A percentile compares a stretch with the other conserved stretches of the same genome.
phyloP scores from a whole-genome alignment of 805 yeast species.

The Torulaspora delbrueckii region DNA sequence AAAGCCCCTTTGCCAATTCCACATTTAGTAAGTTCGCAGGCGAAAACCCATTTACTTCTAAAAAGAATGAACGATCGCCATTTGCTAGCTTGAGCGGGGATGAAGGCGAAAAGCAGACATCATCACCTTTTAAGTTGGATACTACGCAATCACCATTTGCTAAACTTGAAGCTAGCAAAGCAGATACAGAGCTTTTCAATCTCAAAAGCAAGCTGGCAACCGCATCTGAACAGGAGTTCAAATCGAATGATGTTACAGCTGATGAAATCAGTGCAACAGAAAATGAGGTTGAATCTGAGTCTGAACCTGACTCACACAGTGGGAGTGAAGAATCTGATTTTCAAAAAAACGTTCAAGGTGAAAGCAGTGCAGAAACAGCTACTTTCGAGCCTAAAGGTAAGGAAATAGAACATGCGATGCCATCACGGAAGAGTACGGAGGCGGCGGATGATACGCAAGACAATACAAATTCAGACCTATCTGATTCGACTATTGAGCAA shows the following conservation, averaged over 20 bases:
- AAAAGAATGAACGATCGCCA: conserved; percentile 12
- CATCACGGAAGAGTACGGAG: neutral
- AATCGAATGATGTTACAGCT: neutral
- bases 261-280: neutral
- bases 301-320: conserved; percentile 2
- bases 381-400: neutral
- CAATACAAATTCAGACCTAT: conserved; percentile 5
- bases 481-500: conserved; percentile 26
- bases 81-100: conserved; percentile 10
- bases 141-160: conserved; percentile 14
- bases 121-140: neutral
- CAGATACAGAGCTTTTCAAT: neutral
- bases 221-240: neutral
- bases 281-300: neutral
- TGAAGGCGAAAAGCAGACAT: neutral
- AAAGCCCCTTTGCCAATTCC: neutral
- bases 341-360: neutral
- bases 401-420: neutral
- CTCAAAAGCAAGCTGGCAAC: conserved; percentile 4
- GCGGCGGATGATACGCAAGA: neutral
- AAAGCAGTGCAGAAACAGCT: neutral
- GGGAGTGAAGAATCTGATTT: conserved; percentile 1
- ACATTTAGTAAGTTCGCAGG: conserved; percentile 2
- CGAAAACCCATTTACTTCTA: conserved; percentile 10
- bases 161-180: neutral